Evolutionary conservation across 1,139 yeast species (phyloP), one percentile per base, ranked within the genome.

Genomic region (Blastobotrys proliferans): DNA sequence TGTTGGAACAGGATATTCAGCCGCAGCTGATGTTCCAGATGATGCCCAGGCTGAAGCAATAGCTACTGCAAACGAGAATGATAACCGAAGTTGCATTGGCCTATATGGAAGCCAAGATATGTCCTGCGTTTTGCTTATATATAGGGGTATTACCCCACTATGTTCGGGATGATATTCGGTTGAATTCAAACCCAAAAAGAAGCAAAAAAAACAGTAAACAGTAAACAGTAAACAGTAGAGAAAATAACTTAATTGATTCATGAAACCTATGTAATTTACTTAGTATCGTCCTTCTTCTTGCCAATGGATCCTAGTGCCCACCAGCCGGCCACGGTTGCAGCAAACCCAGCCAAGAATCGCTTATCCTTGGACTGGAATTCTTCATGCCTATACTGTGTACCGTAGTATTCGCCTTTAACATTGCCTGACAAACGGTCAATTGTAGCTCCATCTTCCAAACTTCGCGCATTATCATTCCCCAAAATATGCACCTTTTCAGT

Each of bases 251-350:
- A 8, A 16, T 29, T 29, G 14, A 13, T 16, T 29, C 17, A 19
- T 18, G 8, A 6, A 19, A 22, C 25, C 11, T 32, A 21, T 22
- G 26, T 22, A 22, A 22, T 8, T 22, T 22, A 22, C 26, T 22
- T 8, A 8, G 9, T 22, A 35, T 27, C 9, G 17, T 37, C 30
- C 18, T 50, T 43, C 47, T 52, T 48, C 32, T 44, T 39, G 20
- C 43, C 37, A 21, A 41, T 28, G 28, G 41, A 38, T 19, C 63
- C 62, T 20, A 61, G 42, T 4, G 48, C 34, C 67, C 67, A 64
- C 67, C 68, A 63, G 6, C 59, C 64, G 6, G 58, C 61, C 6
- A 65, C 56, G 6, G 52, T 56, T 9, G 55, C 63, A 1, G 56
- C 61, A 32, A 64, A 51, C 8, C 54, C 57, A 18, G 57, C 53